A percentile compares a stretch with the other conserved stretches of the same genome.
phyloP scores from a whole-genome alignment of 1,284 basidiomycete species.

The Ustilago crameri region DNA sequence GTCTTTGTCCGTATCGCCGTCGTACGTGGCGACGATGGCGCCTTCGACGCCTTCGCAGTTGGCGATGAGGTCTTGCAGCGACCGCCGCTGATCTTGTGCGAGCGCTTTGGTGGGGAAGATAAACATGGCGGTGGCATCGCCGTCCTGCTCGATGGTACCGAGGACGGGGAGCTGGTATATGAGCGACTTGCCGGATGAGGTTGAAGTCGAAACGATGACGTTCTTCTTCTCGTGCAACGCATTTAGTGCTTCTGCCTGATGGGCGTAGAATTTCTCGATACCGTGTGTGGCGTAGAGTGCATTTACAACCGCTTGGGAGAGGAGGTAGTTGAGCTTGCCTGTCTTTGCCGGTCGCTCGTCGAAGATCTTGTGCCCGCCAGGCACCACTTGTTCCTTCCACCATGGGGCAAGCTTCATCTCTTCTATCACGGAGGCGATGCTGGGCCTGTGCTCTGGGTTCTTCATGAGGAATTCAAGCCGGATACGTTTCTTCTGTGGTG shows the following conservation, averaged over 20 bases:
- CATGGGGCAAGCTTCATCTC: slow-evolving; percentile 55
- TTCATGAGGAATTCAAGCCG: slow-evolving; percentile 58
- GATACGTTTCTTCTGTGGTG: slow-evolving; percentile 59
- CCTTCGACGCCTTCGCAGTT: slow-evolving; percentile 76
- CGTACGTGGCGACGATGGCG: slow-evolving; percentile 80
- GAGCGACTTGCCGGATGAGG: slow-evolving; percentile 89
- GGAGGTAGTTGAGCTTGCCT: slow-evolving; percentile 48
- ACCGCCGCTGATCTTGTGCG: slow-evolving; percentile 83
- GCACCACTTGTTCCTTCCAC: slow-evolving; percentile 67
- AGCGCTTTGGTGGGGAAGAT: slow-evolving; percentile 93
- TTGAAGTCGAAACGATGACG: slow-evolving; percentile 89
- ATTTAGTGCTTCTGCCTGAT: slow-evolving; percentile 82
- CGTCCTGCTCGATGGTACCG: slow-evolving; percentile 76
- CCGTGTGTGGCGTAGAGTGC: slow-evolving; percentile 76
- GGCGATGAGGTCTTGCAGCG: slow-evolving; percentile 71
- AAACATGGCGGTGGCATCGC: slow-evolving; percentile 79
- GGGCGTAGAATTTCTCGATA: slow-evolving; percentile 78
- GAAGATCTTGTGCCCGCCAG: slow-evolving; percentile 61
- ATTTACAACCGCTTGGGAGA: slow-evolving; percentile 71
- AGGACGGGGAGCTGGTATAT: slow-evolving; percentile 81
- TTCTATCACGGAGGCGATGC: slow-evolving; percentile 56
- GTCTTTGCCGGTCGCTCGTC: slow-evolving; percentile 48
- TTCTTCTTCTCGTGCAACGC: slow-evolving; percentile 75
- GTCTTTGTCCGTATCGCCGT: slow-evolving; percentile 85
- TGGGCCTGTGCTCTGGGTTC: slow-evolving; percentile 55